Percentiles rank a stretch among this genome's conserved stretches.
phyloP scores from a whole-genome alignment of 2,329 filamentous ascomycete species.

The Trichophyton mentagrophytes region DNA sequence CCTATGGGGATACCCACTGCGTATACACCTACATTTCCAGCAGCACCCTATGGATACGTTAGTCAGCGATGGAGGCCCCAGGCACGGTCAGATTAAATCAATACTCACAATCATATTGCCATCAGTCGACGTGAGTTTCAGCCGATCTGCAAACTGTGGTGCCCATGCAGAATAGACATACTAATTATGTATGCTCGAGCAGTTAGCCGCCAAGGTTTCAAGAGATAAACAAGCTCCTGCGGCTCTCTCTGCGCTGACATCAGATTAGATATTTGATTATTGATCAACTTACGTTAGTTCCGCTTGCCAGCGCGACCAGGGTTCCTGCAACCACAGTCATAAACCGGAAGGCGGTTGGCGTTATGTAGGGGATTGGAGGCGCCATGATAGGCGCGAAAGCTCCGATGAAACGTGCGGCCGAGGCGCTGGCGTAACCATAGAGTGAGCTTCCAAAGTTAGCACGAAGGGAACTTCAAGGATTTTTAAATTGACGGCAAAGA shows the following conservation, averaged over 20 bases:
- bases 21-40: conserved; percentile 71
- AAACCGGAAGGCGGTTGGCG: conserved; percentile 44
- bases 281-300: conserved; percentile 59
- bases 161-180: conserved; percentile 99
- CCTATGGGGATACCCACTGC: conserved; percentile 78
- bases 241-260: not conserved
- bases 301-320: conserved; percentile 72
- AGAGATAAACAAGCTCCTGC: conserved; percentile 7
- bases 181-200: conserved; percentile 35
- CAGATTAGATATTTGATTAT: not conserved
- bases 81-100: not conserved
- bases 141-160: conserved; percentile 77
- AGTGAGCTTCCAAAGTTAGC: not conserved
- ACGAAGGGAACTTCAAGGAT: not conserved
- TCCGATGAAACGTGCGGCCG: not conserved
- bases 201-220: conserved; percentile 4
- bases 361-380: not conserved
- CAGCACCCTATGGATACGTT: conserved; percentile 38
- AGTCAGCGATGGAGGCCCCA: conserved; percentile 3
- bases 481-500: not conserved
- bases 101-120: conserved; percentile 70
- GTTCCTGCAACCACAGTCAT: conserved; percentile 78
- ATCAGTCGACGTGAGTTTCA: conserved; percentile 81
- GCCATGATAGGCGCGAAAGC: not conserved
- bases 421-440: not conserved